Percentiles rank a stretch among this genome's conserved stretches.
These are phyloP conservation scores for Marasmius oreades DNA, from an alignment of 1,284 basidiomycete genomes.

Conservation along the genomic window DNA sequence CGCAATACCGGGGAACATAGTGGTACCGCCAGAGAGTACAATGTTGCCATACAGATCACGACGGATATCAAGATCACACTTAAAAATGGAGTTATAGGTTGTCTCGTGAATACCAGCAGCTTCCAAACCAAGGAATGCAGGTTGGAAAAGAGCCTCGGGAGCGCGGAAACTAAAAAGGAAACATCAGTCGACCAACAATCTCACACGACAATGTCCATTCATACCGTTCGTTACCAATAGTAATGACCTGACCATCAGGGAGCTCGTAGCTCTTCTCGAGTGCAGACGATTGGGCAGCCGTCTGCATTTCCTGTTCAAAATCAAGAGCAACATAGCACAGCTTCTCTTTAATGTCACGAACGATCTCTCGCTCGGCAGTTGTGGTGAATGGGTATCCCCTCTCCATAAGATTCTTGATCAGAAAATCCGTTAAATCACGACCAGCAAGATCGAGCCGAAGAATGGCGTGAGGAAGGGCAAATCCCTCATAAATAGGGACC, in stretches of 20 bases:
- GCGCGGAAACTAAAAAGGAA: conserved; percentile 74
- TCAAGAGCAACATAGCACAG: conserved; percentile 96
- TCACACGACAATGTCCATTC: conserved; percentile 18
- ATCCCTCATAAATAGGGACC: conserved; percentile 95
- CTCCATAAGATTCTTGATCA: conserved; percentile 93
- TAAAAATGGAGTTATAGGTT: conserved; percentile 84
- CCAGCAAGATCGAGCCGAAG: conserved; percentile 93
- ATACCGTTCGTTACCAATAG: conserved; percentile 90
- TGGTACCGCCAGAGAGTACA: conserved; percentile 93
- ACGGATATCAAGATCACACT: conserved; percentile 79
- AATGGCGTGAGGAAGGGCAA: conserved; percentile 93
- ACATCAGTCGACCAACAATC: too few species aligned
- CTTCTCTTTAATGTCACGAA: conserved; percentile 98
- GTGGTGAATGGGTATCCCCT: conserved; percentile 95
- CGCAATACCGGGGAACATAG: conserved; percentile 96
- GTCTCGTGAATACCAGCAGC: conserved; percentile 95
- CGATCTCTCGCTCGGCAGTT: conserved; percentile 92
- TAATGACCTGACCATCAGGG: too few species aligned
- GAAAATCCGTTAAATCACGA: conserved; percentile 90
- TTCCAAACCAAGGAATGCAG: conserved; percentile 89
- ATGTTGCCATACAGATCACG: conserved; percentile 93
- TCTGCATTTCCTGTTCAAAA: conserved; percentile 96
- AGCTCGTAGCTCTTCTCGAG: conserved; percentile 96
- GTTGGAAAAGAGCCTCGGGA: conserved; percentile 97
- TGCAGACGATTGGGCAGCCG: conserved; percentile 87